Base-by-base conservation (phyloP, 257 asterid genomes). In the Leonotis leonurus region DNA sequence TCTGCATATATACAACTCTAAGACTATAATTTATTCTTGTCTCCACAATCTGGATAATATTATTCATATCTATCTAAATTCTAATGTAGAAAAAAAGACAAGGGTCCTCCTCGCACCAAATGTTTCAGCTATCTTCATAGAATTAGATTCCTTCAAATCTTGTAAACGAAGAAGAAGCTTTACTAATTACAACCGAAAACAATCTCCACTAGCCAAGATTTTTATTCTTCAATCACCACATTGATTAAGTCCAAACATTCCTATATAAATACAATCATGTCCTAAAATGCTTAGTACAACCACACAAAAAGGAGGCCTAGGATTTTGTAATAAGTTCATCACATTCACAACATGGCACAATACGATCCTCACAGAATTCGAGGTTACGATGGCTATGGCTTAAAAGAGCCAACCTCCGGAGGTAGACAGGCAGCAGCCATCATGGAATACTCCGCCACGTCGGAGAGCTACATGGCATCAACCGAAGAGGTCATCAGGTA, bases 121-220 rank as follows among this genome's bases (percentile, higher is more conserved):
- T n/a, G n/a, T 37, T 46, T 16, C 41, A 11, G 12, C 22, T 9
- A 18, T 45, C 39, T 26, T 7, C n/a, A 63, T 33, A 60, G 79
- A 70, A 75, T 75, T 67, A 24, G 76, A 65, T 75, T 70, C 76
- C 68, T 48, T 70, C 55, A 32, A 17, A 41, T 27, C 59, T 8
- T 60, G 44, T 36, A 2, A 63, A n/a, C 10, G 18, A n/a, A 10
- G 18, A 64, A 36, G 57, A 45, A 64, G 5, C 21, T 18, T 12
- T 8, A 27, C 21, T 41, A 6, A 50, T n/a, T n/a, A 50, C 10
- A 68, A 39, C 56, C 51, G 53, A 56, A 55, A 45, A 56, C 51
- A n/a, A 36, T 29, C 30, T 27, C 59, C 73, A 65, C 62, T 48
- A 35, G 0, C 11, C 66, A 17, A 14, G 20, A 43, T 59, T 41